Evolutionary conservation across 2,329 filamentous ascomycete species (phyloP).

Genomic region (Albifimbria verrucaria): DNA sequence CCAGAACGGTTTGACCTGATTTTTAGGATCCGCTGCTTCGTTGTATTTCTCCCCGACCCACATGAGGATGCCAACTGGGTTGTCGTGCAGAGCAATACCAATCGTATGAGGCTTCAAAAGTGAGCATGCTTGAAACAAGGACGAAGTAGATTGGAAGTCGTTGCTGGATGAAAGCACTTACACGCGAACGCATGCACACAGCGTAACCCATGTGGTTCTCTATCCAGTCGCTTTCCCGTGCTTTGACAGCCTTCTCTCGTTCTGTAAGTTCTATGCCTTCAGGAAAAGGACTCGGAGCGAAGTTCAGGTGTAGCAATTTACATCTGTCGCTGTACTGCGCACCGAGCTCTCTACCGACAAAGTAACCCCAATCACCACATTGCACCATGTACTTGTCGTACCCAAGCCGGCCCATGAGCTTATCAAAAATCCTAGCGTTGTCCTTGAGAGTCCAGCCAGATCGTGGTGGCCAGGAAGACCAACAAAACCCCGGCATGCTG

Average conservation of each 20-base stretch:
- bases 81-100: slow-evolving; percentile 6
- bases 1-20: slow-evolving; percentile 8
- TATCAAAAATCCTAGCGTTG: slow-evolving; percentile 28
- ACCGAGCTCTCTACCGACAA: slow-evolving; percentile 10
- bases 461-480: slow-evolving; percentile 25
- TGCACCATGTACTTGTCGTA: slow-evolving; percentile 31
- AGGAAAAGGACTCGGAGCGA: not conserved
- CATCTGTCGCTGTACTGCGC: slow-evolving; percentile 1
- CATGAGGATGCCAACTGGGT: slow-evolving; percentile 6
- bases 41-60: slow-evolving; percentile 31
- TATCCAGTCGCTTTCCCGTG: slow-evolving; percentile 25
- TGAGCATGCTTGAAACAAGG: slow-evolving; percentile 53
- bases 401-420: slow-evolving; percentile 36
- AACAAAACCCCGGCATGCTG: slow-evolving; percentile 41
- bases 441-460: slow-evolving; percentile 26
- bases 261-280: slow-evolving; percentile 19
- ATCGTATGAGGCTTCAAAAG: slow-evolving; percentile 17
- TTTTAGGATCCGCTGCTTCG: slow-evolving; percentile 9
- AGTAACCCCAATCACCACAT: slow-evolving; percentile 25
- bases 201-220: slow-evolving; percentile 38
- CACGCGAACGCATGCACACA: slow-evolving; percentile 35
- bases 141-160: slow-evolving; percentile 32
- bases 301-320: not conserved
- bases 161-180: slow-evolving; percentile 25
- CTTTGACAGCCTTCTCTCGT: slow-evolving; percentile 37